Evolutionary conservation across 192 early-diverging fungal genomes (phyloP), one percentile per base, ranked within the genome.

Genomic region (Diversispora epigaea): DNA sequence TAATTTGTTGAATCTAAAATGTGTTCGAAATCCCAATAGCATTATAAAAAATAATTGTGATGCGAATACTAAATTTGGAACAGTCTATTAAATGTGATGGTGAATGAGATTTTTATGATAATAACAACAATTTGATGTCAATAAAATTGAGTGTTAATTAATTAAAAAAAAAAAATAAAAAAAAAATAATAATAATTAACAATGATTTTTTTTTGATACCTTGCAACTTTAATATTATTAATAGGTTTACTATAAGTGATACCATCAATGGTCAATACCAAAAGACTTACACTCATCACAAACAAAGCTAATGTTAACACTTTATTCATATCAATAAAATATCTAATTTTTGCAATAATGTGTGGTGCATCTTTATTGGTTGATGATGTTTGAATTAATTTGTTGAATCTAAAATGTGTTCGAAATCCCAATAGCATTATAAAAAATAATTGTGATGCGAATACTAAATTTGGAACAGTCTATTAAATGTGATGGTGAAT

Each of bases 11-110:
- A 81, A 81, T 21, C 77, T 64, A 11, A 68, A 55, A 50, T 81
- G 77, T 2, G 77, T 76, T 39, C 62, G 60, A 40, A 81, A 32
- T 19, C 77, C 77, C 9, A 81, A 56, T 14, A 67, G 3, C 32
- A n/a, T 50, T 21, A 71, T 39, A 15, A 72, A n/a, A 0, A 81
- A 43, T 10, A 69, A 68, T 71, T 66, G 25, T 17, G 57, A 22
- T 44, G 60, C 72, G 68, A 68, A 81, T 3, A 75, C 73, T 15
- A 78, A 41, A 54, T 78, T 68, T 32, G 80, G 80, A 49, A 81
- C 41, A 10, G 41, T 17, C 62, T 64, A n/a, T 54, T 17, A 17
- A 54, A 54, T 15, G 14, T 17, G 50, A 14, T 54, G 12, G 12
- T 54, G 14, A 12, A 54, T 17, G n/a, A 54, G n/a, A 17, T 54